These are phyloP conservation scores for Fomitopsis schrenkii DNA, from an alignment of 1,284 basidiomycete species.

Conservation along the genomic window DNA sequence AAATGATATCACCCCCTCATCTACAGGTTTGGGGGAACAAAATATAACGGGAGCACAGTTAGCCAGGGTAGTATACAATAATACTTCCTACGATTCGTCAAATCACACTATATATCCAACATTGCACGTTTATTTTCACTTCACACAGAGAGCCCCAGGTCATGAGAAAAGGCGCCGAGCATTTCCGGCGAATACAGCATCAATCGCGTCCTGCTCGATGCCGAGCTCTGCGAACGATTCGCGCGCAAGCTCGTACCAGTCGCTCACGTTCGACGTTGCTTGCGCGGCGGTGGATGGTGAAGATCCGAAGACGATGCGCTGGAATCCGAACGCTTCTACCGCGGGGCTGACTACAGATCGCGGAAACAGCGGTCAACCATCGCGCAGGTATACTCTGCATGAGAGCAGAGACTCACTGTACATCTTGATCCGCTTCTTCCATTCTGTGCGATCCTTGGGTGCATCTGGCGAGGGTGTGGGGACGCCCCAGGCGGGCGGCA, in stretches of 20 bases:
- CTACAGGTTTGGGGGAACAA: background rate
- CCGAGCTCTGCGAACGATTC: constrained; percentile 82
- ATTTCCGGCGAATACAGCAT: constrained; percentile 68
- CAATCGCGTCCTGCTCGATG: constrained; percentile 72
- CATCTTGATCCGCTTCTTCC: constrained; percentile 83
- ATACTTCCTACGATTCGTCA: background rate
- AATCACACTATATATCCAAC: background rate
- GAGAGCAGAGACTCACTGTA: constrained; percentile 60
- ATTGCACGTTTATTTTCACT: background rate
- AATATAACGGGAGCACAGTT: background rate
- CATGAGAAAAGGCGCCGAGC: constrained; percentile 50
- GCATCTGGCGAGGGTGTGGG: constrained; percentile 48
- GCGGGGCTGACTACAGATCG: constrained; percentile 63
- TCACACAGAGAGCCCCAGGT: background rate
- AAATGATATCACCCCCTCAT: background rate
- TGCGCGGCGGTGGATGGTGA: constrained; percentile 42
- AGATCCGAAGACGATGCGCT: constrained; percentile 54
- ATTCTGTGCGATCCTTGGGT: constrained; percentile 60
- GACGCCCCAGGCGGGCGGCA: constrained; percentile 75
- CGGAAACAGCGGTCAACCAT: constrained; percentile 11
- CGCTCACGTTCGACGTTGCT: constrained; percentile 43
- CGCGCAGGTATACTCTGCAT: background rate
- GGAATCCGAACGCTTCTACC: constrained; percentile 59
- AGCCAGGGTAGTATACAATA: background rate
- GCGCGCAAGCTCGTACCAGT: constrained; percentile 82